phyloP scores from a whole-genome alignment of 2,329 filamentous ascomycete species.

The Colletotrichum lentis region DNA sequence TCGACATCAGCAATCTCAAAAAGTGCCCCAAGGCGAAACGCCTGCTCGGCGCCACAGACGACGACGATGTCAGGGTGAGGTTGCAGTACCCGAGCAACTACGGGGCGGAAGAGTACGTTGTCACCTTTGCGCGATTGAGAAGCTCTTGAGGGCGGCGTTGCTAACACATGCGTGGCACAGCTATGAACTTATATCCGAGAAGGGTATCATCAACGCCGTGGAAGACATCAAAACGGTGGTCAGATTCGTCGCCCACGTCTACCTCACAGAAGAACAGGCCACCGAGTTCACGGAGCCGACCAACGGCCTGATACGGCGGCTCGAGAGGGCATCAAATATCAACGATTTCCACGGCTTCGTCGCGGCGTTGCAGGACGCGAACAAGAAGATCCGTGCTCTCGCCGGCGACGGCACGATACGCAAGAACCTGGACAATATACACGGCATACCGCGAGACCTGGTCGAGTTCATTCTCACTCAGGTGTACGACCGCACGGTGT shows the following conservation, averaged over 20 bases:
- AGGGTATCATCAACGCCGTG: constrained; percentile 80
- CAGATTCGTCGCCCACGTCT: constrained; percentile 75
- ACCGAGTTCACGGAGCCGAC: constrained; percentile 74
- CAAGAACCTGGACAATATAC: constrained; percentile 73
- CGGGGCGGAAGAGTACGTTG: constrained; percentile 69
- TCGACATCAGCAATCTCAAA: constrained; percentile 47
- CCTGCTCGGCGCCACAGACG: constrained; percentile 37
- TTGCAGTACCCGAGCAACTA: constrained; percentile 85
- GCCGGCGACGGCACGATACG: constrained; percentile 76
- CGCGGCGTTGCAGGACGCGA: constrained; percentile 78
- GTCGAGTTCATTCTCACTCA: constrained; percentile 85
- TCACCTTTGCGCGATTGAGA: constrained; percentile 32
- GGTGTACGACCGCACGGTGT: constrained; percentile 91
- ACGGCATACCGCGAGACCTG: constrained; percentile 74
- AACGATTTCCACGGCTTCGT: constrained; percentile 74
- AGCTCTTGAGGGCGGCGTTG: constrained; percentile 40
- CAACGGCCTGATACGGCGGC: constrained; percentile 76
- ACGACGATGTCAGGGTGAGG: constrained; percentile 67
- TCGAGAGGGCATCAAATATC: constrained; percentile 77
- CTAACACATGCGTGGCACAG: constrained; percentile 45
- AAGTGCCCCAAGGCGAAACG: constrained; percentile 34
- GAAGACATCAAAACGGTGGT: constrained; percentile 77
- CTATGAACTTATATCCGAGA: constrained; percentile 79
- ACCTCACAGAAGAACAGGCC: constrained; percentile 76
- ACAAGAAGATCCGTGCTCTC: constrained; percentile 71